phyloP scores from a whole-genome alignment of 495 filamentous ascomycete genomes.

The Bryoglossum gracile region DNA sequence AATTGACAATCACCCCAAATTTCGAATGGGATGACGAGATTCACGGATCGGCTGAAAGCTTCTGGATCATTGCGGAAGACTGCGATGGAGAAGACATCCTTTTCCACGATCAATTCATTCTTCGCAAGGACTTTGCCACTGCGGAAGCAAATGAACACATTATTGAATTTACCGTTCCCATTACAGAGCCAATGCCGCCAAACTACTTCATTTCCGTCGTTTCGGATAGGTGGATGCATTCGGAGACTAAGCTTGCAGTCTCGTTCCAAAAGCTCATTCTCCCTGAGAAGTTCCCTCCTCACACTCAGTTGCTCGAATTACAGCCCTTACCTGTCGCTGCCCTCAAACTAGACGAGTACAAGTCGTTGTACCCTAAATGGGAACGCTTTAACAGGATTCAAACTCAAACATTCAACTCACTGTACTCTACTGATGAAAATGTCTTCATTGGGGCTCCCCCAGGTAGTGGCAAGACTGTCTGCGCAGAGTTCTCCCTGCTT shows the following conservation, averaged over 20 bases:
- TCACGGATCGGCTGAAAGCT: constrained; percentile 81
- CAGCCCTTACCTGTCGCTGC: constrained; percentile 84
- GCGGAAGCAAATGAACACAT: constrained; percentile 81
- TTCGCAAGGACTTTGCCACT: constrained; percentile 77
- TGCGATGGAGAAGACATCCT: constrained; percentile 96
- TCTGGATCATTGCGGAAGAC: constrained; percentile 96
- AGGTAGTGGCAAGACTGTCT: constrained; percentile 93
- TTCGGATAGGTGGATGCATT: constrained; percentile 97
- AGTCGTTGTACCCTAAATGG: constrained; percentile 76
- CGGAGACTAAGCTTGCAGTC: constrained; percentile 86
- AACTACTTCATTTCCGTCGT: constrained; percentile 96
- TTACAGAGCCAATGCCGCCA: constrained; percentile 95
- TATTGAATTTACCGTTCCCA: constrained; percentile 95
- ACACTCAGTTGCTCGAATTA: constrained; percentile 82
- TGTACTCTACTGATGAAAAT: constrained; percentile 85
- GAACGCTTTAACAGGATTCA: constrained; percentile 94
- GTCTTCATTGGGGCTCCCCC: constrained; percentile 86
- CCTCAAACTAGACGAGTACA: constrained; percentile 78
- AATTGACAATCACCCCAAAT: constrained; percentile 87
- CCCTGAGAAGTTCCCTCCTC: constrained; percentile 90
- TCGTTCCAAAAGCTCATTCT: constrained; percentile 92
- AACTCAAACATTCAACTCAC: constrained; percentile 90
- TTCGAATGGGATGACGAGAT: constrained; percentile 93
- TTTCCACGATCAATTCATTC: constrained; percentile 90
- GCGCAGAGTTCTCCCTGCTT: constrained; percentile 87